Evolutionary conservation across 768 basidiomycete species (phyloP), one percentile per base, ranked within the genome.

Genomic region (Pulveroboletus ravenelii): DNA sequence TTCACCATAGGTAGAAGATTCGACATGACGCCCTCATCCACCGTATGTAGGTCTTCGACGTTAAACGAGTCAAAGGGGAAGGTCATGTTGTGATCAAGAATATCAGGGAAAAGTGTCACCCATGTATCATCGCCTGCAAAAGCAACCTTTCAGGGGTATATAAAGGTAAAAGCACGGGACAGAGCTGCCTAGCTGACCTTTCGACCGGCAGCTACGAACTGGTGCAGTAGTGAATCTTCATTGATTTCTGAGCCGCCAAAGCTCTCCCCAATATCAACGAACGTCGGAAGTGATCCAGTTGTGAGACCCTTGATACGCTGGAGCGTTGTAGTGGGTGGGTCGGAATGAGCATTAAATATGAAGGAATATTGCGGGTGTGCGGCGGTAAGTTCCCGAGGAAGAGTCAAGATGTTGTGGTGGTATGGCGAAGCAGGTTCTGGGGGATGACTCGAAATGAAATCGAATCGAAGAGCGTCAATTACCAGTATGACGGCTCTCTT

Each of bases 41-140:
- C 96, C 0, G 91, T 87, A 62, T 99, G 93, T 3, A 99, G 76
- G 65, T 98, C 96, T 67, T 98, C 96, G 52, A 99, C 96, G 67
- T 98, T 93, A 77, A 99, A 98, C 0, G 93, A 96, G 68, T 96
- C 94, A 64, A 83, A 98, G 0, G 94, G 86, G 62, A 82, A 87
- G 1, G 86, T 76, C 75, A 88, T 82, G 60, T 89, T 84, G 13
- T 73, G 66, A 27, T 78, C 74, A 57, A 97, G 93, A 5, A 81
- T 71, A 46, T 78, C 71, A 0, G 94, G 91, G 62, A 93, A 99
- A 12, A 94, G 79, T 1, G 84, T 79, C 68, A 88, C 80, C 96
- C 96, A 99, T 0, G 96, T 99, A 66, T 98, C 93, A 62, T 98
- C 95, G 0, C 96, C 95, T 84, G 91, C 91, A 65, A 97, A 87